These are phyloP conservation scores for Fusarium citri DNA, from an alignment of 2,329 filamentous ascomycete genomes.

Conservation along the genomic window DNA sequence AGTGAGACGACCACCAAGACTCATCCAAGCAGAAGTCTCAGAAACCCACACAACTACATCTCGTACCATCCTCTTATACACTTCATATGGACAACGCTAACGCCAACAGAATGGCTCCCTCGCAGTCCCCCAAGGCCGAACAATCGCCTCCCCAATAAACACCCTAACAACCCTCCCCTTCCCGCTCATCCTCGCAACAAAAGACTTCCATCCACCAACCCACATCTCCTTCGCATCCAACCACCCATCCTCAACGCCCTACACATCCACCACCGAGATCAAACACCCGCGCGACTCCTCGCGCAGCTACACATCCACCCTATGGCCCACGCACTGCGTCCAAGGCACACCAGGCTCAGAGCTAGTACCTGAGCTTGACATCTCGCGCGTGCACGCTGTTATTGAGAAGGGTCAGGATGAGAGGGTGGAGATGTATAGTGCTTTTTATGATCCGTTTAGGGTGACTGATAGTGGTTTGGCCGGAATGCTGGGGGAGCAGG, in stretches of 20 bases:
- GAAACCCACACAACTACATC: no score
- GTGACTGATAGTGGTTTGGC: slow-evolving; percentile 74
- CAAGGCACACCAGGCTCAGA: slow-evolving; percentile 77
- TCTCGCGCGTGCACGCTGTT: slow-evolving; percentile 68
- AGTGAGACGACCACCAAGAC: neutral
- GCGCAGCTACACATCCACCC: slow-evolving; percentile 72
- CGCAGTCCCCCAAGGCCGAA: slow-evolving; percentile 78
- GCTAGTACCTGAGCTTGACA: slow-evolving; percentile 78
- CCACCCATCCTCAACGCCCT: slow-evolving; percentile 76
- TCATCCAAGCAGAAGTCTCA: neutral
- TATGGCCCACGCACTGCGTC: slow-evolving; percentile 95
- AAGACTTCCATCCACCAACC: slow-evolving; percentile 86
- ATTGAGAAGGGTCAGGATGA: slow-evolving; percentile 82
- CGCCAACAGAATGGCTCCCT: slow-evolving; percentile 80
- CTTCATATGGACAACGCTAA: slow-evolving; percentile 15
- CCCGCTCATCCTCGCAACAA: slow-evolving; percentile 81
- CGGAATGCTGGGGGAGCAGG: slow-evolving; percentile 63
- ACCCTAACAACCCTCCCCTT: slow-evolving; percentile 78
- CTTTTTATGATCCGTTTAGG: slow-evolving; percentile 84
- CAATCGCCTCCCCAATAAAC: slow-evolving; percentile 79
- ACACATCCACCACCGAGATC: slow-evolving; percentile 72
- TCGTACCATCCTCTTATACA: rapidly evolving
- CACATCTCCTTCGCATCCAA: slow-evolving; percentile 92
- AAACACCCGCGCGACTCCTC: slow-evolving; percentile 71
- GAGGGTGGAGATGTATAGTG: slow-evolving; percentile 92